Base-by-base conservation (phyloP, 2,329 filamentous ascomycete genomes). In the Colletotrichum paranaense region DNA sequence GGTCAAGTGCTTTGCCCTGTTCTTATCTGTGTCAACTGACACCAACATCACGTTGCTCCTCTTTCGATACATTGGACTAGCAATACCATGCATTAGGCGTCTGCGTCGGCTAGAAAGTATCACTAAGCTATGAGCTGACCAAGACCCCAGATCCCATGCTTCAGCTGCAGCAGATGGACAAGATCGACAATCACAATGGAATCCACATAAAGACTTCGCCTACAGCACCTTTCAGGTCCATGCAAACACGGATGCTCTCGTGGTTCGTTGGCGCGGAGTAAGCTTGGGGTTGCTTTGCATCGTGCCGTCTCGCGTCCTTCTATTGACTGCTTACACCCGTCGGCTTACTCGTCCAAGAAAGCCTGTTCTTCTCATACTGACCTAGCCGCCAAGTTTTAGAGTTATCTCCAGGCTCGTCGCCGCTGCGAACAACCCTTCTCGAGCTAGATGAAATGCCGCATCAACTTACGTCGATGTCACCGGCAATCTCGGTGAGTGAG, bases 401-500 rank as follows among this genome's bases (percentile, higher is more conserved):
- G 52, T 16, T 26, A 49, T 28, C 11, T 7, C 22, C 1, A 49
- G 7, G 26, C 14, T 16, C 26, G 14, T 38, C 8, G 16, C n/a
- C 28, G 11, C 53, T 16, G 6, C 53, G 53, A 38, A 12, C 46
- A 38, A n/a, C 28, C 28, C 12, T 26, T 22, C 4, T 38, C 7
- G 32, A 35, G n/a, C 49, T 35, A 38, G 6, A 30, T 30, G 19
- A n/a, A 42, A 32, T 32, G 32, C 59, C 35, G n/a, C 9, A 3
- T 19, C 22, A 62, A 26, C 28, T 24, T 38, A 28, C 19, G n/a
- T 28, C 28, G 28, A 73, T n/a, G 32, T 62, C 56, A 52, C 26
- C 28, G 67, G 55, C 32, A 71, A 24, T 24, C 28, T 70, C 49
- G 56, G 67, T 70, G 71, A 70, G 60, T 30, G 35, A 62, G 67